Percentiles rank a stretch among this genome's conserved stretches.
phyloP scores from a whole-genome alignment of 2,329 filamentous ascomycete species.

The Lecanicillium sp. region DNA sequence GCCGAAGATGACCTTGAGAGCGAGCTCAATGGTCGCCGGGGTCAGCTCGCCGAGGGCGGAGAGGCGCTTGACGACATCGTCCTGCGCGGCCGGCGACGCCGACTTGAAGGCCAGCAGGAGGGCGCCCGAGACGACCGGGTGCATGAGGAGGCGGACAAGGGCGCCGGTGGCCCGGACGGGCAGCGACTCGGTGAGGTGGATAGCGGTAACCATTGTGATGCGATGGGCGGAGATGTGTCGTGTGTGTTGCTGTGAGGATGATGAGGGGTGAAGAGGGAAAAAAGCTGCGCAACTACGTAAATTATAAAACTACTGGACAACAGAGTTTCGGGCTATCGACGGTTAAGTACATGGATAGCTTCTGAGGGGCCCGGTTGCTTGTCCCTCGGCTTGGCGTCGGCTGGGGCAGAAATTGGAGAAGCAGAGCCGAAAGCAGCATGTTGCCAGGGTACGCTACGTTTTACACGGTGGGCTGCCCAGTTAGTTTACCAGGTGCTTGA shows the following conservation, averaged over 20 bases:
- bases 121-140: constrained; percentile 16
- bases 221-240: background rate
- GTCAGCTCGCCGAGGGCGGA: constrained; percentile 9
- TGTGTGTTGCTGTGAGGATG: background rate
- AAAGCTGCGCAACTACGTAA: too few species aligned
- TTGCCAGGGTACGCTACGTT: too few species aligned
- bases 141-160: constrained; percentile 13
- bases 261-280: background rate
- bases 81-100: constrained; percentile 12
- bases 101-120: constrained; percentile 15
- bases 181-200: constrained; percentile 15
- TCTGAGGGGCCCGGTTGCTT: too few species aligned
- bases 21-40: constrained; percentile 6
- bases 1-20: constrained; percentile 10
- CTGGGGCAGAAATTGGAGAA: too few species aligned
- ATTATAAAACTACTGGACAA: too few species aligned
- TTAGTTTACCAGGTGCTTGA: too few species aligned
- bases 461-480: too few species aligned
- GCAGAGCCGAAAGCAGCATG: too few species aligned
- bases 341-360: too few species aligned
- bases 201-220: background rate
- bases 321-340: too few species aligned
- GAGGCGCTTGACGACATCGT: constrained; percentile 8
- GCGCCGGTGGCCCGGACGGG: constrained; percentile 13
- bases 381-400: too few species aligned